Evolutionary conservation across 495 filamentous ascomycete species (phyloP).

Genomic region (Xylaria bambusicola): DNA sequence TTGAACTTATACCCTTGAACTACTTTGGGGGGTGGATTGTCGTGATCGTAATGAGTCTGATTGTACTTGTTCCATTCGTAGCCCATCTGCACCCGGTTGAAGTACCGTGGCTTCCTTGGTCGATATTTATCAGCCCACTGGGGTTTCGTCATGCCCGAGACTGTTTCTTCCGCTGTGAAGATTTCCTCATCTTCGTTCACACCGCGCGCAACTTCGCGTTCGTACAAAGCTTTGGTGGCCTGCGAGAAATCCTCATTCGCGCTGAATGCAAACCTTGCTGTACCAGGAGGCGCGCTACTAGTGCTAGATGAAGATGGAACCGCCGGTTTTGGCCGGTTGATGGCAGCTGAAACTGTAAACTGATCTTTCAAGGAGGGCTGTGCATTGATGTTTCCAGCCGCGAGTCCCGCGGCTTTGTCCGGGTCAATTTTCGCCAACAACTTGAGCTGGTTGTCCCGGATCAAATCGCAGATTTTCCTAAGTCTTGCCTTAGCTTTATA

Average conservation of each 20-base stretch:
- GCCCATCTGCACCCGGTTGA: conserved; percentile 98
- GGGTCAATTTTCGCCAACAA: conserved; percentile 67
- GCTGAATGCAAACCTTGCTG: conserved; percentile 71
- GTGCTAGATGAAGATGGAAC: conserved; percentile 20
- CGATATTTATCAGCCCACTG: conserved; percentile 90
- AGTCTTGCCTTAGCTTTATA: conserved; percentile 92
- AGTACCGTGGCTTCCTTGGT: conserved; percentile 92
- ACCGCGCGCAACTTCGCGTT: conserved; percentile 89
- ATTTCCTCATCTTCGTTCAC: conserved; percentile 95
- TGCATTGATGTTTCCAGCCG: conserved; percentile 31
- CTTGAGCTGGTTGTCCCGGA: conserved; percentile 72
- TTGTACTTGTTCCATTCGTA: conserved; percentile 99
- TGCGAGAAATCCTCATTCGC: conserved; percentile 87
- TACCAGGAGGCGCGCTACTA: conserved; percentile 55
- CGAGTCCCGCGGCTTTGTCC: conserved; percentile 64
- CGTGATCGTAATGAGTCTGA: conserved; percentile 98
- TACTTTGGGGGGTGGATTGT: conserved; percentile 96
- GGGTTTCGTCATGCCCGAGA: conserved; percentile 63
- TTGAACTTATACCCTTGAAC: conserved; percentile 99
- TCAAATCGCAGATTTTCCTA: conserved; percentile 74
- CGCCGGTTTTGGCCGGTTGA: conserved; percentile 17
- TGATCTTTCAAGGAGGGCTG: conserved; percentile 26
- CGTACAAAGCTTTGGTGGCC: conserved; percentile 87
- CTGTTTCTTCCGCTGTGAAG: conserved; percentile 86
- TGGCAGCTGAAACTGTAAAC: conserved; percentile 22